Evolutionary conservation across 345 rosid species (phyloP).

Genomic region (Rhizophora apiculata): DNA sequence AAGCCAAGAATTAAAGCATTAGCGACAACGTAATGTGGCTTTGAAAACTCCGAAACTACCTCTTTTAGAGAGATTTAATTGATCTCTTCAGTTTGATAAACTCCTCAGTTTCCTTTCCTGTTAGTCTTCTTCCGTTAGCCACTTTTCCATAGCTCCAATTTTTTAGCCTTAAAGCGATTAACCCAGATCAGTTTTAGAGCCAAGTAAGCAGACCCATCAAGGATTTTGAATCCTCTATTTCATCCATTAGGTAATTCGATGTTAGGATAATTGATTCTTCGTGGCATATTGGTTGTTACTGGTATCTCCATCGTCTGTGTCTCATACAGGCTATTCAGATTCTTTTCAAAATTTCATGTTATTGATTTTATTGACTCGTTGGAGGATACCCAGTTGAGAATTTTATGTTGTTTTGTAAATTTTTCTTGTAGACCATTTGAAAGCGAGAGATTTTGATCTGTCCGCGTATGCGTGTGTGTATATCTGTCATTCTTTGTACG

Average conservation of each 20-base stretch:
- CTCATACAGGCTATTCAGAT: not conserved
- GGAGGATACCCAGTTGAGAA: slow-evolving; percentile 12
- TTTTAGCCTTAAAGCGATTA: slow-evolving; percentile 22
- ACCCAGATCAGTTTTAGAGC: slow-evolving; percentile 46
- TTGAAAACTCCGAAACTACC: slow-evolving; percentile 49
- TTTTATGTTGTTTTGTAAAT: too few species aligned
- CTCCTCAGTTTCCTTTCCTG: slow-evolving; percentile 2
- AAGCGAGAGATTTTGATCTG: too few species aligned
- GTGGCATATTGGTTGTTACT: too few species aligned
- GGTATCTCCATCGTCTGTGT: too few species aligned
- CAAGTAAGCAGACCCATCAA: slow-evolving; percentile 39
- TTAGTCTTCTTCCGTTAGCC: slow-evolving; percentile 4
- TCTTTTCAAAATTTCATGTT: not conserved
- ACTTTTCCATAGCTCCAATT: not conserved
- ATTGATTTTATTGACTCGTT: not conserved
- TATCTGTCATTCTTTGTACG: too few species aligned
- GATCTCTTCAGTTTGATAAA: slow-evolving; percentile 26
- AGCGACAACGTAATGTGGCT: slow-evolving; percentile 56
- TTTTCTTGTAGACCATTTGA: too few species aligned
- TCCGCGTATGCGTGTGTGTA: too few species aligned
- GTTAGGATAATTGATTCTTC: slow-evolving; percentile 1
- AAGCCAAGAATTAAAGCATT: slow-evolving; percentile 54
- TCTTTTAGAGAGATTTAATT: slow-evolving; percentile 29
- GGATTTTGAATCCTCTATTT: slow-evolving; percentile 19
- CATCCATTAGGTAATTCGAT: slow-evolving; percentile 17